Conservation (phyloP, 1,284 basidiomycete species). For the Fistulinella cinereoalba region DNA sequence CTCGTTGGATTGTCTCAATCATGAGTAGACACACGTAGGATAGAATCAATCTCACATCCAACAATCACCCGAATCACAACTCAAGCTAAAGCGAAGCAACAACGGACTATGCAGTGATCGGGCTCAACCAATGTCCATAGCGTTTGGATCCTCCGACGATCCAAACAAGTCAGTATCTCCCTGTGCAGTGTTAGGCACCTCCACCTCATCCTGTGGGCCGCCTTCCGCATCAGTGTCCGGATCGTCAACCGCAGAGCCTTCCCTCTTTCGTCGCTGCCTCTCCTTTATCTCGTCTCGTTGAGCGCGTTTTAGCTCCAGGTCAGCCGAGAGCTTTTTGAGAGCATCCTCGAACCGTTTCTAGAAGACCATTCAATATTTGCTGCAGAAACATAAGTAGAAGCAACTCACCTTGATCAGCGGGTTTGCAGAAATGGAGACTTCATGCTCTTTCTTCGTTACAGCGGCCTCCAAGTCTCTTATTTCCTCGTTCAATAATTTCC, state of each 20-base stretch:
- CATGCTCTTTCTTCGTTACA: constrained; percentile 81
- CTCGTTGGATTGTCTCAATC: constrained; percentile 42
- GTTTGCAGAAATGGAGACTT: constrained; percentile 86
- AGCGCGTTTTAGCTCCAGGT: constrained; percentile 82
- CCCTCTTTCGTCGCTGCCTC: constrained; percentile 62
- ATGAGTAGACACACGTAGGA: background rate
- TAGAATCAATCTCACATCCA: no score
- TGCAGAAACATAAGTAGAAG: background rate
- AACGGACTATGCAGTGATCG: background rate
- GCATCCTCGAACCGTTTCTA: constrained; percentile 94
- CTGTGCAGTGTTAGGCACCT: constrained; percentile 25
- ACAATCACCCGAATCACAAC: no score
- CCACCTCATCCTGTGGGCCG: constrained; percentile 40
- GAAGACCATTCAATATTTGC: constrained; percentile 7
- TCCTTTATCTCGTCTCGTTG: constrained; percentile 78
- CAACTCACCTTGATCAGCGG: constrained; percentile 75
- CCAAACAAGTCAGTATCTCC: constrained; percentile 52
- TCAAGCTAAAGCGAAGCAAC: no score
- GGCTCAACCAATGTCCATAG: constrained; percentile 43
- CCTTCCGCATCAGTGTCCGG: constrained; percentile 46
- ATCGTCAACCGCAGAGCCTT: constrained; percentile 51
- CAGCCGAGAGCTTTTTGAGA: constrained; percentile 80
- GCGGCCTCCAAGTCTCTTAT: constrained; percentile 87
- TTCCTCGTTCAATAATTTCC: constrained; percentile 83
- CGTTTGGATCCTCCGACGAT: constrained; percentile 44